Evolutionary conservation across 2,329 filamentous ascomycete species (phyloP).

Genomic region (Scedosporium apiospermum): DNA sequence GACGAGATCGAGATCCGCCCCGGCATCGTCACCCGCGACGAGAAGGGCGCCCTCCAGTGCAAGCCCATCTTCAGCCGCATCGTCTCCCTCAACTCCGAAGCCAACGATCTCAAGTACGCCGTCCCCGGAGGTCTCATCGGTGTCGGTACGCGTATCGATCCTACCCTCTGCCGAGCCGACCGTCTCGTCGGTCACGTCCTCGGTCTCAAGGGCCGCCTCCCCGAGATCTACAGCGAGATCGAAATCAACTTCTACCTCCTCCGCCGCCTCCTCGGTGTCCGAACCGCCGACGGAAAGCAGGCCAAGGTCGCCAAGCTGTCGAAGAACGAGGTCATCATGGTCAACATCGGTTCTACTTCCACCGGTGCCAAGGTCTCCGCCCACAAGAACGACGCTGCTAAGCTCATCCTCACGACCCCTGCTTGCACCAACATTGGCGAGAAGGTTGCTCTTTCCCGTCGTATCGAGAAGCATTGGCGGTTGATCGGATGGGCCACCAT

Average conservation of each 20-base stretch:
- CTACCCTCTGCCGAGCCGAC: conserved; percentile 96
- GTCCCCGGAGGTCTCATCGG: conserved; percentile 96
- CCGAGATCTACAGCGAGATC: conserved; percentile 95
- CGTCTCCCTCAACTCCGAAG: conserved; percentile 90
- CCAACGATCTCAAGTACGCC: conserved; percentile 97
- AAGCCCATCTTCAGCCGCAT: conserved; percentile 94
- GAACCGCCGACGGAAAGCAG: conserved; percentile 97
- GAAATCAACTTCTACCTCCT: conserved; percentile 99
- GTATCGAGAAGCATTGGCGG: conserved; percentile 99
- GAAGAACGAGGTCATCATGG: conserved; percentile 99
- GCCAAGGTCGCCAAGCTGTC: conserved; percentile 97
- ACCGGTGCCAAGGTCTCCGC: conserved; percentile 95
- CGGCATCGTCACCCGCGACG: conserved; percentile 95
- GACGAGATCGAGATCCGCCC: conserved; percentile 98
- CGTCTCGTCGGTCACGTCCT: conserved; percentile 97
- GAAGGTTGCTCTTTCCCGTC: conserved; percentile 91
- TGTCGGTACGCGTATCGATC: conserved; percentile 95
- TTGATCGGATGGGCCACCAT: conserved; percentile 86
- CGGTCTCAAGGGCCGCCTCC: conserved; percentile 84
- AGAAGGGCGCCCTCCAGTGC: conserved; percentile 88
- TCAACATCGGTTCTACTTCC: conserved; percentile 96
- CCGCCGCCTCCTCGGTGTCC: conserved; percentile 86
- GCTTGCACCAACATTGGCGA: conserved; percentile 96
- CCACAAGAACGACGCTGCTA: conserved; percentile 95
- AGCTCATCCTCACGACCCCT: conserved; percentile 83